phyloP scores from a whole-genome alignment of 1,284 basidiomycete genomes.

The Sporisorium iseilematis-ciliati region DNA sequence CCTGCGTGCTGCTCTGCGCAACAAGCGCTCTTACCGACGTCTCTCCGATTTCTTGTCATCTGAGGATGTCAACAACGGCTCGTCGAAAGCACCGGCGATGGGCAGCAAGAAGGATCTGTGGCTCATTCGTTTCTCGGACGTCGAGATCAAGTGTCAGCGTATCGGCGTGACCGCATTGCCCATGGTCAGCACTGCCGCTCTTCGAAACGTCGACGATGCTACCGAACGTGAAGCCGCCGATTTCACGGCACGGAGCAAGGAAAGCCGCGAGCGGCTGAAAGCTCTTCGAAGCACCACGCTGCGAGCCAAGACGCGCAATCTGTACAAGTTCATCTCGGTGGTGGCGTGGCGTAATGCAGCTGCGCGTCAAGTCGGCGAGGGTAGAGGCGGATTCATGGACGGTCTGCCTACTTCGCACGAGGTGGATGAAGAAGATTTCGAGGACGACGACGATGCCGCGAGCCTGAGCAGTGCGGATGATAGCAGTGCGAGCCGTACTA shows the following conservation, averaged over 20 bases:
- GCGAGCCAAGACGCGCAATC: constrained; percentile 59
- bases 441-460: constrained; percentile 34
- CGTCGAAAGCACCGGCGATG: constrained; percentile 63
- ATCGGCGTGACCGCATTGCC: constrained; percentile 89
- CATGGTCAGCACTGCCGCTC: constrained; percentile 75
- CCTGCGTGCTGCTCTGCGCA: constrained; percentile 53
- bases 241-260: constrained; percentile 55
- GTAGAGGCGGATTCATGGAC: constrained; percentile 14
- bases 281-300: constrained; percentile 60
- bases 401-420: constrained; percentile 49
- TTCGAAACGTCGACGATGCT: constrained; percentile 11
- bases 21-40: constrained; percentile 61
- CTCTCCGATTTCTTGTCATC: constrained; percentile 57
- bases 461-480: constrained; percentile 28
- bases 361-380: constrained; percentile 5
- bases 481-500: constrained; percentile 23
- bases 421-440: constrained; percentile 52
- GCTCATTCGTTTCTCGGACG: constrained; percentile 95
- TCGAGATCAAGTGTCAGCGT: constrained; percentile 89
- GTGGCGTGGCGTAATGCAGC: constrained; percentile 50
- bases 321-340: constrained; percentile 62
- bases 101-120: constrained; percentile 81
- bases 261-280: constrained; percentile 60
- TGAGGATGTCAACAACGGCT: constrained; percentile 14
- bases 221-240: constrained; percentile 24